Conservation (phyloP, 2,329 filamentous ascomycete genomes). For the Ilyonectria sp. region DNA sequence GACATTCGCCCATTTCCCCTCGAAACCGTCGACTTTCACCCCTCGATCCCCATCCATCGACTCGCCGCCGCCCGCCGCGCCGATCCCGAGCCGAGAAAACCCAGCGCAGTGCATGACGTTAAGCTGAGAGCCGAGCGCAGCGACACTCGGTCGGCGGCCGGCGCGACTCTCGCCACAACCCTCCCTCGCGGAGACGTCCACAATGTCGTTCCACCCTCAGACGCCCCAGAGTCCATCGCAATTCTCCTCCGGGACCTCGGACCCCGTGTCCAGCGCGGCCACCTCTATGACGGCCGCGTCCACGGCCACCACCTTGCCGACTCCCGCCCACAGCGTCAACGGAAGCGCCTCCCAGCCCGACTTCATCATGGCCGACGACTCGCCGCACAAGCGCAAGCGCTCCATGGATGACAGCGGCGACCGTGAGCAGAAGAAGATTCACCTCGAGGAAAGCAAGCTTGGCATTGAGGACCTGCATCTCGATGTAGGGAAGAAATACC, state of each 20-base stretch:
- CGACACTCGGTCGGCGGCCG: conserved; percentile 52
- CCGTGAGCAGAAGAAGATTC: conserved; percentile 73
- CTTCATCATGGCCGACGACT: conserved; percentile 66
- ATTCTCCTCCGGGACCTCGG: conserved; percentile 69
- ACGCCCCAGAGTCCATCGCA: conserved; percentile 79
- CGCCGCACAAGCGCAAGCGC: conserved; percentile 75
- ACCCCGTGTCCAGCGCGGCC: conserved; percentile 65
- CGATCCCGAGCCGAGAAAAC: conserved; percentile 44
- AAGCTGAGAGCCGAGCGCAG: conserved; percentile 52
- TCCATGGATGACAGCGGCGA: conserved; percentile 69
- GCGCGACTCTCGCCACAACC: conserved; percentile 51
- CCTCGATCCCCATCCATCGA: conserved; percentile 22
- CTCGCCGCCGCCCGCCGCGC: conserved; percentile 36
- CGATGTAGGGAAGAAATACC: conserved; percentile 78
- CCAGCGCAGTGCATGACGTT: conserved; percentile 52
- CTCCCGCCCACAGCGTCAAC: conserved; percentile 75
- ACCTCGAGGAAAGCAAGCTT: conserved; percentile 72
- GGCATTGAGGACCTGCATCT: conserved; percentile 76
- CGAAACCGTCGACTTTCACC: conserved; percentile 32
- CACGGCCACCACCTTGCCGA: conserved; percentile 70
- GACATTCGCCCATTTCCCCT: conserved; percentile 43
- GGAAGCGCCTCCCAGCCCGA: conserved; percentile 64
- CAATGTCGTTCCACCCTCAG: conserved; percentile 77
- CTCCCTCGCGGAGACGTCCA: conserved; percentile 57
- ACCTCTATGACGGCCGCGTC: conserved; percentile 67